These are phyloP conservation scores for Neurospora sp. DNA, from an alignment of 495 filamentous ascomycete genomes.

Conservation along the genomic window DNA sequence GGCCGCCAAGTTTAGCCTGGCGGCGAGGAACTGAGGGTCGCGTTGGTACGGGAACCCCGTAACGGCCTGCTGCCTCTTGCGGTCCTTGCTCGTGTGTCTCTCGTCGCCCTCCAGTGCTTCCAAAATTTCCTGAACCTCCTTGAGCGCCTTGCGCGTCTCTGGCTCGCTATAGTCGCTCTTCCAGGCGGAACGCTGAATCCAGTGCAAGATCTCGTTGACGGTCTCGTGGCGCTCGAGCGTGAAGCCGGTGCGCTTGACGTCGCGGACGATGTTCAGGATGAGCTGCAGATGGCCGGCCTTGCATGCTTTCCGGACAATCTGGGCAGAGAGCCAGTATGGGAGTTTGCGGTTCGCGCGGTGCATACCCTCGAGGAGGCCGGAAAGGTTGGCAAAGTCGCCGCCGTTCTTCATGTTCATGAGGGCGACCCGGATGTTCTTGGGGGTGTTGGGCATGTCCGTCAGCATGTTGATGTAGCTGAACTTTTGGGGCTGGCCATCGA, in stretches of 20 bases:
- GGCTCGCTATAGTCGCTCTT: constrained; percentile 28
- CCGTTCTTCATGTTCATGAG: constrained; percentile 41
- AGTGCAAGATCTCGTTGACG: constrained; percentile 39
- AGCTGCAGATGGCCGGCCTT: constrained; percentile 29
- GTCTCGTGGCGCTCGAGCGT: constrained; percentile 30
- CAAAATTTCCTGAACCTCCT: constrained; percentile 38
- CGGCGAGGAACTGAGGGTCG: constrained; percentile 29
- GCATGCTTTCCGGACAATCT: constrained; percentile 33
- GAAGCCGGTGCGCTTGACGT: constrained; percentile 39
- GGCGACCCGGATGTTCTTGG: constrained; percentile 26
- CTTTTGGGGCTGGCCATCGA: constrained; percentile 47
- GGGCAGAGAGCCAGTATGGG: constrained; percentile 17
- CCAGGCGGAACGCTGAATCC: constrained; percentile 40
- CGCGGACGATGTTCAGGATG: constrained; percentile 45
- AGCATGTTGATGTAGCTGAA: constrained; percentile 38
- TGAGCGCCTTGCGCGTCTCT: constrained; percentile 26
- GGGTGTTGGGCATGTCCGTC: constrained; percentile 23
- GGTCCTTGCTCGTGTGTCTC: constrained; percentile 20
- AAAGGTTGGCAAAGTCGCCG: constrained; percentile 53
- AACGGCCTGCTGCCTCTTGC: background rate
- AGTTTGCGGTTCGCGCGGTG: constrained; percentile 30
- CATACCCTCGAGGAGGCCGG: constrained; percentile 49
- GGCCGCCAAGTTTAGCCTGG: constrained; percentile 30
- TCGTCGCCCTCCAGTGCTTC: constrained; percentile 40
- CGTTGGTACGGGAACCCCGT: constrained; percentile 15